Evolutionary conservation across 139 green algal genomes (phyloP).

Genomic region (Coelastrella sp.): DNA sequence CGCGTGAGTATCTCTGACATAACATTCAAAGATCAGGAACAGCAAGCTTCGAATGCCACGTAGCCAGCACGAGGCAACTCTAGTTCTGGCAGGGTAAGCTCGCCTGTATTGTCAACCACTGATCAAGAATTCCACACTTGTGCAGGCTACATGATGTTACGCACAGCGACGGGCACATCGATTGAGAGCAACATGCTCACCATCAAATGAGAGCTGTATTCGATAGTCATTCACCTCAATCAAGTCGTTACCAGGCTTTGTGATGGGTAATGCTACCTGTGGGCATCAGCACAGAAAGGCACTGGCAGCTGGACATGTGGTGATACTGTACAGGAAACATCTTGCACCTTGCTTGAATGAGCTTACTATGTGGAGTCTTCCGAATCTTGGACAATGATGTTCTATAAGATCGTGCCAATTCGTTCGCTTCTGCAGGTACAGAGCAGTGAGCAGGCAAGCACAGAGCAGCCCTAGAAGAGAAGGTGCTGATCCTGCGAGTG

Average conservation of each 20-base stretch:
- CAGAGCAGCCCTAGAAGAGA: too few species aligned
- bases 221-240: constrained; percentile 39
- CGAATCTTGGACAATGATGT: constrained; percentile 51
- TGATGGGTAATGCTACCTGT: constrained; percentile 45
- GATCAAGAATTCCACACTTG: too few species aligned
- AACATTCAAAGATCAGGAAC: too few species aligned
- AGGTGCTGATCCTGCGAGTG: not conserved
- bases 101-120: too few species aligned
- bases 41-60: too few species aligned
- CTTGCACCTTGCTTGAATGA: not conserved
- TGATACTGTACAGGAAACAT: not conserved
- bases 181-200: not conserved
- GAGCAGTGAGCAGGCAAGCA: not conserved
- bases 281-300: not conserved
- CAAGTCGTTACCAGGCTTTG: not conserved
- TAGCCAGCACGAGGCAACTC: too few species aligned
- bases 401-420: constrained; percentile 48
- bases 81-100: too few species aligned
- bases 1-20: too few species aligned
- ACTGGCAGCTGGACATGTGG: too few species aligned
- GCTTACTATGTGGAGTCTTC: constrained; percentile 15
- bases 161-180: too few species aligned
- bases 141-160: too few species aligned
- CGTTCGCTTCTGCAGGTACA: constrained; percentile 32
- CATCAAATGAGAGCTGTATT: constrained; percentile 51